Base-by-base conservation (phyloP, 805 yeast species). In the Lipomyces yamadae region DNA sequence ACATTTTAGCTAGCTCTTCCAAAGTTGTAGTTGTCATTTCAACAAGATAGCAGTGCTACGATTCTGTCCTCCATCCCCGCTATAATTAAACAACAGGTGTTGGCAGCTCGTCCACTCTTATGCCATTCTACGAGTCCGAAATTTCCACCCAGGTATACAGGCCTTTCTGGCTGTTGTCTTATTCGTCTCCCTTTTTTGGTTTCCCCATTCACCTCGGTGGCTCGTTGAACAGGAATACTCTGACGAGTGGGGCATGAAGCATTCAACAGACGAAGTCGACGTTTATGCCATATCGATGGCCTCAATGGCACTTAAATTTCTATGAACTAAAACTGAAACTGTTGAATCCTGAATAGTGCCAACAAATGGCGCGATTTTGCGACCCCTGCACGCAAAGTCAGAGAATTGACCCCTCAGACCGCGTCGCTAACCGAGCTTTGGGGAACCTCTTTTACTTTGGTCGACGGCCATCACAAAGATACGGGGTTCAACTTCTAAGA, bases 401-500 rank as follows among this genome's bases (percentile, higher is more conserved):
- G 45, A 39, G 45, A 10, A 39, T 39, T 5, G 45, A 39, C 45
- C 45, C 45, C 45, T 39, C 45, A 3, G 45, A 8, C 45, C 45
- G 10, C 5, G 45, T 39, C 45, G 45, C 45, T 39, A 39, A 39
- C 45, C 45, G 45, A 39, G 45, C 10, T 39, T 39, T 39, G 2
- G 45, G 45, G n/a, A 39, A 10, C 45, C n/a, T 0, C n/a, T 10
- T 39, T 39, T 39, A 39, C 45, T 39, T 39, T 39, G 45, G 1
- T 39, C 45, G 45, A 39, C 45, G 45, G 45, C 45, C 45, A 39
- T 39, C 45, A 39, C 45, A 39, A 39, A n/a, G 45, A 39, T 11
- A 39, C 45, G 13, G 45, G 2, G 45, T 11, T 39, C 45, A 39
- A n/a, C n/a, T 5, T 39, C n/a, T 5, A 39, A 39, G n/a, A 39